phyloP scores from a whole-genome alignment of 306 rosid genomes.

The Abrus pulchellus region DNA sequence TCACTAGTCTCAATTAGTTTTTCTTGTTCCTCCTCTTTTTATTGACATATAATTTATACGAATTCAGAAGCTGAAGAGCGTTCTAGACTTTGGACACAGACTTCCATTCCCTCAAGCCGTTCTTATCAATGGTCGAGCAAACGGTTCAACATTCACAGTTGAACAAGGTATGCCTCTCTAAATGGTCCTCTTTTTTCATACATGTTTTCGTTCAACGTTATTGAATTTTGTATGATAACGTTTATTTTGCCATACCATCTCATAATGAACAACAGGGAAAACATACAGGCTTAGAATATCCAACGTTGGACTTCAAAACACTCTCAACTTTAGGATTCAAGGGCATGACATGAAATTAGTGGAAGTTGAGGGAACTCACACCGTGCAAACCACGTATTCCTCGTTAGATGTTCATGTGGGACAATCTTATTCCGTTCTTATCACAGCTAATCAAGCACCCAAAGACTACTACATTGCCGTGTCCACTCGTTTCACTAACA shows the following conservation, averaged over 20 bases:
- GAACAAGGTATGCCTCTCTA: slow-evolving; percentile 65
- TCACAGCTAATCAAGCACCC: slow-evolving; percentile 88
- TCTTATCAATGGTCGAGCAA: slow-evolving; percentile 83
- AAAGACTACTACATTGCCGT: slow-evolving; percentile 73
- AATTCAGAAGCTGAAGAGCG: slow-evolving; percentile 63
- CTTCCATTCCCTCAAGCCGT: slow-evolving; percentile 80
- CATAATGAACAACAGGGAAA: slow-evolving; percentile 61
- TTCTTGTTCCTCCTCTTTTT: not conserved
- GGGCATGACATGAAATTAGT: slow-evolving; percentile 80
- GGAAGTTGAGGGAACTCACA: slow-evolving; percentile 97
- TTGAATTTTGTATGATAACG: not conserved
- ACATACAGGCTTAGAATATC: slow-evolving; percentile 92
- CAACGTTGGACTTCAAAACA: slow-evolving; percentile 83
- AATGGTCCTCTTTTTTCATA: not conserved
- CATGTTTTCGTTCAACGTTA: no score
- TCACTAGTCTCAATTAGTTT: not conserved
- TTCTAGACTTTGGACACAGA: slow-evolving; percentile 77
- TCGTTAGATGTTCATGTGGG: slow-evolving; percentile 92
- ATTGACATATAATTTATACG: slow-evolving; percentile 4
- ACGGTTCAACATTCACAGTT: slow-evolving; percentile 64
- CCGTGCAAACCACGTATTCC: slow-evolving; percentile 74
- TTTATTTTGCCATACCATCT: no score
- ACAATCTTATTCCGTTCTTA: slow-evolving; percentile 85
- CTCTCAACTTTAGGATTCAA: slow-evolving; percentile 87
- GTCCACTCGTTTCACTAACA: slow-evolving; percentile 73